phyloP scores from a whole-genome alignment of 169 alveolate genomes.

The Babesia ovis region DNA sequence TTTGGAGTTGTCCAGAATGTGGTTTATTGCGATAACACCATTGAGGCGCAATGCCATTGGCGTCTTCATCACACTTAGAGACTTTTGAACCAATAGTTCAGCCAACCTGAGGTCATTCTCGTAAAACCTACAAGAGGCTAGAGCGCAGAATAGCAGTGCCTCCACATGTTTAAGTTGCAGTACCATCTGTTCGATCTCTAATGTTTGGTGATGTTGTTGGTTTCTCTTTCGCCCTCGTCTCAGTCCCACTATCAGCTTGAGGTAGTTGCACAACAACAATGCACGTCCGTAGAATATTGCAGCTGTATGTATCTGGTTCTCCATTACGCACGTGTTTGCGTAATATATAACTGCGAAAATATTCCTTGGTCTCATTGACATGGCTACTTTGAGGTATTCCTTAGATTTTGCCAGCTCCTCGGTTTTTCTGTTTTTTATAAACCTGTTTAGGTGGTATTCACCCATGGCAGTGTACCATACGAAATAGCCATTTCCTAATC shows the following conservation, averaged over 20 bases:
- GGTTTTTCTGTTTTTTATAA: slow-evolving; percentile 2
- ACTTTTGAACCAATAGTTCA: slow-evolving; percentile 13
- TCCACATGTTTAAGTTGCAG: slow-evolving; percentile 35
- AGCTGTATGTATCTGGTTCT: slow-evolving; percentile 35
- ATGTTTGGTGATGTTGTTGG: neutral
- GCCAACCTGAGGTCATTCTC: slow-evolving; percentile 39
- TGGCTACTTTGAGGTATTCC: slow-evolving; percentile 34
- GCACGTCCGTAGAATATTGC: slow-evolving; percentile 47
- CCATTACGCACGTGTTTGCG: slow-evolving; percentile 50
- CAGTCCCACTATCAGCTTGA: slow-evolving; percentile 9
- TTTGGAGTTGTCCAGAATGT: neutral
- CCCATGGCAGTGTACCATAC: slow-evolving; percentile 47
- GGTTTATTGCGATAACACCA: slow-evolving; percentile 27
- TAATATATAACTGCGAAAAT: slow-evolving; percentile 23
- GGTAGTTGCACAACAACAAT: slow-evolving; percentile 31
- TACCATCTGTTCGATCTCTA: slow-evolving; percentile 13
- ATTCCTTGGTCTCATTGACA: neutral
- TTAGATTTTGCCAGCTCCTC: slow-evolving; percentile 40
- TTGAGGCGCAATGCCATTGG: slow-evolving; percentile 45
- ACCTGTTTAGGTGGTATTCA: slow-evolving; percentile 31
- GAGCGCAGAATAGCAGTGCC: slow-evolving; percentile 45
- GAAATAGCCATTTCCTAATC: slow-evolving; percentile 18
- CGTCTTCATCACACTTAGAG: slow-evolving; percentile 16
- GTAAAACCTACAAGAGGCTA: slow-evolving; percentile 48
- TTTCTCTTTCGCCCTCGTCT: neutral